A percentile compares a stretch with the other conserved stretches of the same genome.
Conservation (phyloP, 2,329 filamentous ascomycete species). For the Chaetothyriales sp. region DNA sequence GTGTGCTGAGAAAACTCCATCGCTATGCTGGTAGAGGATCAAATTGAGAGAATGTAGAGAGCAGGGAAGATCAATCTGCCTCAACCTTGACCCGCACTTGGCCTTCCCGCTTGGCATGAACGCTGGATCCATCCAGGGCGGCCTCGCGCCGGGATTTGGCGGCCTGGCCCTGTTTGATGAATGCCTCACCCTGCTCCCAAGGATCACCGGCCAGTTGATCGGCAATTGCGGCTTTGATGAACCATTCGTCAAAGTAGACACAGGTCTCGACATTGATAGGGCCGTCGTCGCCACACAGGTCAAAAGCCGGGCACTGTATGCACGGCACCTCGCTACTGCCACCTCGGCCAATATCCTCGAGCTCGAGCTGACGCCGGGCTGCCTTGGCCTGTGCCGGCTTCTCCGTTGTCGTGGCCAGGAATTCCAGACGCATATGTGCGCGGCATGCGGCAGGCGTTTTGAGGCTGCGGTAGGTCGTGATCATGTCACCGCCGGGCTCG, state of each 20-base stretch:
- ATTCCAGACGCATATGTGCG: slow-evolving; percentile 5
- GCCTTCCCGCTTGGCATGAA: background rate
- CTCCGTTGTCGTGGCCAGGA: slow-evolving; percentile 3
- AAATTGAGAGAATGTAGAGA: background rate
- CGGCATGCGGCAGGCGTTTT: slow-evolving; percentile 25
- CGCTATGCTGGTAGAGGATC: background rate
- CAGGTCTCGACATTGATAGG: slow-evolving; percentile 82
- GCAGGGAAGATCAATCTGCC: background rate
- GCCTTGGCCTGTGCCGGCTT: slow-evolving; percentile 18
- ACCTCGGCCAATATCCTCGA: slow-evolving; percentile 32
- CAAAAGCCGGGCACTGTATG: slow-evolving; percentile 81
- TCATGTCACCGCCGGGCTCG: slow-evolving; percentile 4
- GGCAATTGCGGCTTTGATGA: slow-evolving; percentile 29
- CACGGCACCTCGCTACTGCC: slow-evolving; percentile 81
- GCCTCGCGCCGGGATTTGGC: background rate
- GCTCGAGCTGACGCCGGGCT: slow-evolving; percentile 18
- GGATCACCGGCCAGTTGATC: slow-evolving; percentile 7
- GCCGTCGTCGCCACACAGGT: slow-evolving; percentile 78
- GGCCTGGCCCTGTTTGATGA: background rate
- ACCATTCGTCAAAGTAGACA: slow-evolving; percentile 80
- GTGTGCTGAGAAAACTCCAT: background rate
- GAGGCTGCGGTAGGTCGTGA: slow-evolving; percentile 31
- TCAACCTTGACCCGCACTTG: background rate
- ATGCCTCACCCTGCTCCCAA: slow-evolving; percentile 1
- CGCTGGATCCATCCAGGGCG: background rate